Base-by-base conservation (phyloP, 805 yeast genomes). In the Candida xyloterini region DNA sequence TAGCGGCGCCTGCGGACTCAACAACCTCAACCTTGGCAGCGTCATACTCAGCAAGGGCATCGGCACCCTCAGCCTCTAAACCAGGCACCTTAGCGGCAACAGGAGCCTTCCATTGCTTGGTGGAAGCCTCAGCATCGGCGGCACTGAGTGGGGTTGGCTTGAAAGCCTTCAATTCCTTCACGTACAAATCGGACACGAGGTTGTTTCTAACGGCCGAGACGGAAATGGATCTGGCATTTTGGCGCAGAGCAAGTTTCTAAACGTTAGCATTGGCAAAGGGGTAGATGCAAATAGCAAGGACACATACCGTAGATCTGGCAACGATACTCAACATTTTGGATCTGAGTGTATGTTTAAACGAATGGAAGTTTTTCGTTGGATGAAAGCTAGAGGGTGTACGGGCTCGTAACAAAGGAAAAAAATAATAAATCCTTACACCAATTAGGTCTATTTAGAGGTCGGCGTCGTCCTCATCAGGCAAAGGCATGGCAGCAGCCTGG, bases 401-500 rank as follows among this genome's bases (percentile, higher is more conserved):
- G 42, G 42, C 42, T 39, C 42, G 29, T 33, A 39, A 39, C 42
- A 30, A 24, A 13, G 11, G 22, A 18, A 27, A 30, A 30, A 15
- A 14, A 24, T 13, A 23, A 11, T 11, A 32, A 30, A 32, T 38
- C 41, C 32, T 13, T 38, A 22, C 41, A 38, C 41, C 41, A 32
- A 16, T 30, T 33, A 30, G 25, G 21, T 33, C 34, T 28, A 39
- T 52, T 76, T 88, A 93, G 74, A 93, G 85, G 73, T 93, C 99
- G 65, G 96, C 97, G 65, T 93, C 99, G 68, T 93, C 99, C 78
- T 93, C 99, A 75, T 93, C 99, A 56, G 99, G 99, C 70, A 93
- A 84, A 70, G 99, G 99, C 80, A 93, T 78, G 56, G 97, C 96
- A 58, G 98, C 88, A 62, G 99, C 99, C 74, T 86, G 95, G 69